Percentiles rank a stretch among this genome's conserved stretches.
phyloP scores from a whole-genome alignment of 1,139 yeast species.

The Yamadazyma taylorii region DNA sequence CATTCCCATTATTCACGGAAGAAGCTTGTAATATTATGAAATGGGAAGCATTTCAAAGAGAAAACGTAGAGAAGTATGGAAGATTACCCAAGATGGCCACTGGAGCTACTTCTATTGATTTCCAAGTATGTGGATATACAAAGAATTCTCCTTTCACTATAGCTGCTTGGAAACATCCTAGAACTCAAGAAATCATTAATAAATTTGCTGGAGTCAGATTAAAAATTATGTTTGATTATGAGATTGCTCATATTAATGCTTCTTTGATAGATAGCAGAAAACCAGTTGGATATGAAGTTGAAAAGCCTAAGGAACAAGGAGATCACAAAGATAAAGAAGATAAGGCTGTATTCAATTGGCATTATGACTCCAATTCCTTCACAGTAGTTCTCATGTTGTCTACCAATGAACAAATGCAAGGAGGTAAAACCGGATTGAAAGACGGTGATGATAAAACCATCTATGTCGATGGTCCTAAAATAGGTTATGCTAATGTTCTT shows the following conservation, averaged over 20 bases:
- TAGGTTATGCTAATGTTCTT: constrained; percentile 33
- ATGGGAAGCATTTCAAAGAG: constrained; percentile 30
- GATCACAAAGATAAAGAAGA: constrained; percentile 14
- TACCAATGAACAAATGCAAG: constrained; percentile 27
- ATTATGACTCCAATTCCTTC: constrained; percentile 31
- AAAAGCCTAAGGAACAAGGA: constrained; percentile 7
- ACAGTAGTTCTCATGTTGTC: constrained; percentile 34
- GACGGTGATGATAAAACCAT: constrained; percentile 28
- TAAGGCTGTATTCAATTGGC: constrained; percentile 23
- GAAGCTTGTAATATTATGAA: constrained; percentile 34
- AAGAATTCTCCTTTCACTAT: constrained; percentile 26
- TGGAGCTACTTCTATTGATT: constrained; percentile 24
- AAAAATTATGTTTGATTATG: constrained; percentile 26
- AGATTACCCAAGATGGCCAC: constrained; percentile 28
- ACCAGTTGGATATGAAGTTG: constrained; percentile 10
- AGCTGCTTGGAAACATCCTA: constrained; percentile 22
- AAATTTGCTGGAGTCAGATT: constrained; percentile 24
- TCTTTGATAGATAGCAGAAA: constrained; percentile 24
- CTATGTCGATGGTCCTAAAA: constrained; percentile 31
- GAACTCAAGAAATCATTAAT: constrained; percentile 21
- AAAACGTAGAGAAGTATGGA: constrained; percentile 24
- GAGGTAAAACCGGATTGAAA: constrained; percentile 34
- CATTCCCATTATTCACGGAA: constrained; percentile 30
- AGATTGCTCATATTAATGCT: constrained; percentile 30
- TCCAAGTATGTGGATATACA: constrained; percentile 32